Evolutionary conservation across 441 rosid genomes (phyloP).

Genomic region (Syzygium malaccense): DNA sequence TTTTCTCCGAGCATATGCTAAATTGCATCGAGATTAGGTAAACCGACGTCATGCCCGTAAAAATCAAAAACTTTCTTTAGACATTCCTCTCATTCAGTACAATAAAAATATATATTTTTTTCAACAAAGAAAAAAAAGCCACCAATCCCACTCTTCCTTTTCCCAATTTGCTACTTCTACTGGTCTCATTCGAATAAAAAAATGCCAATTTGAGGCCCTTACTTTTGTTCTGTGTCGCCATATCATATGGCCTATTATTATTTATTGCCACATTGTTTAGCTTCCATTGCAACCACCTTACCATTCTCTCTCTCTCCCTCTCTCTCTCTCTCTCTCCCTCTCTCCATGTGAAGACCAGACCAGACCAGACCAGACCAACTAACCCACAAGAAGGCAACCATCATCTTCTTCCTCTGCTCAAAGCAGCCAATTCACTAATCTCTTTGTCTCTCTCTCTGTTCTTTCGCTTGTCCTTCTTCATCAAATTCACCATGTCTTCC

Average conservation of each 20-base stretch:
- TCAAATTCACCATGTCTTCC: slow-evolving; percentile 20
- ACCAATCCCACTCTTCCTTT: background rate
- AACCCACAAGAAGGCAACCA: background rate
- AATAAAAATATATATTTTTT: accelerated
- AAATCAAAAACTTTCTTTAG: background rate
- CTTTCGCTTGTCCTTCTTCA: background rate
- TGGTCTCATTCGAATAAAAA: background rate
- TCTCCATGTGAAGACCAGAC: background rate
- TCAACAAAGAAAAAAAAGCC: background rate
- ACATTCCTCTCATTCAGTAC: background rate
- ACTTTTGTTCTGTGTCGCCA: background rate
- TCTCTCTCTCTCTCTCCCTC: background rate
- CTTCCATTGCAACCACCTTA: background rate
- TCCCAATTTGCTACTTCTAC: background rate
- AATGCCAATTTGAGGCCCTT: background rate
- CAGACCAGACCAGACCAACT: background rate
- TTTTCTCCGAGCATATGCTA: background rate
- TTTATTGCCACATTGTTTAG: background rate
- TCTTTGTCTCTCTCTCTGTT: background rate
- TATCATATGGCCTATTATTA: background rate
- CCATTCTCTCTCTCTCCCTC: background rate
- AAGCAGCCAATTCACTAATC: background rate
- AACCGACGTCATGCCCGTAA: background rate
- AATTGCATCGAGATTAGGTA: background rate
- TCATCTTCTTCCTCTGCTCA: background rate